These are phyloP conservation scores for Ochetophila trinervis DNA, from an alignment of 306 rosid genomes.

Conservation along the genomic window DNA sequence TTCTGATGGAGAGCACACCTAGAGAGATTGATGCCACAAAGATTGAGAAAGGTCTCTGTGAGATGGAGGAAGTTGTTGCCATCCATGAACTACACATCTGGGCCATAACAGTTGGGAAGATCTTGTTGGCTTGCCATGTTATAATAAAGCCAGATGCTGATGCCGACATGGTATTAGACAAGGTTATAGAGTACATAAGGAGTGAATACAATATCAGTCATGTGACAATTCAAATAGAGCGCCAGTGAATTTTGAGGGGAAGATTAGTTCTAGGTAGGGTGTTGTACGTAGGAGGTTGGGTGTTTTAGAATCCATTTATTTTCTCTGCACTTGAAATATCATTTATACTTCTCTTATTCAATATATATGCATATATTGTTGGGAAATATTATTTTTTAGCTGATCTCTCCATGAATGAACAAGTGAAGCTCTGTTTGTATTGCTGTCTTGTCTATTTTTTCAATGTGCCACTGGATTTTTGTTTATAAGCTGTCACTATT, in stretches of 20 bases:
- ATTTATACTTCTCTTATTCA: neutral
- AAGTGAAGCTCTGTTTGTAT: neutral
- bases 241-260: conserved; percentile 30
- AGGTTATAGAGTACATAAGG: conserved; percentile 39
- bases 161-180: conserved; percentile 42
- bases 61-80: conserved; percentile 53
- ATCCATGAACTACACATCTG: conserved; percentile 45
- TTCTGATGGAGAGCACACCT: conserved; percentile 60
- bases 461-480: no score
- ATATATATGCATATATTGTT: neutral
- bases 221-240: conserved; percentile 55
- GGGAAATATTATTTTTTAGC: neutral
- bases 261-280: neutral
- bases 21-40: conserved; percentile 53
- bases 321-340: neutral
- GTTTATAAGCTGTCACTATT: no score
- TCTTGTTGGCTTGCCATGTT: conserved; percentile 46
- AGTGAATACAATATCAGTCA: conserved; percentile 45
- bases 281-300: conserved; percentile 1
- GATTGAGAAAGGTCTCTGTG: conserved; percentile 54
- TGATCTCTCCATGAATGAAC: neutral
- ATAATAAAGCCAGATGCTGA: conserved; percentile 46
- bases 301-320: conserved; percentile 4
- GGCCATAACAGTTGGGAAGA: conserved; percentile 52
- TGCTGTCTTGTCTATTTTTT: neutral